phyloP scores from a whole-genome alignment of 345 rosid genomes.

The Citrus medica region DNA sequence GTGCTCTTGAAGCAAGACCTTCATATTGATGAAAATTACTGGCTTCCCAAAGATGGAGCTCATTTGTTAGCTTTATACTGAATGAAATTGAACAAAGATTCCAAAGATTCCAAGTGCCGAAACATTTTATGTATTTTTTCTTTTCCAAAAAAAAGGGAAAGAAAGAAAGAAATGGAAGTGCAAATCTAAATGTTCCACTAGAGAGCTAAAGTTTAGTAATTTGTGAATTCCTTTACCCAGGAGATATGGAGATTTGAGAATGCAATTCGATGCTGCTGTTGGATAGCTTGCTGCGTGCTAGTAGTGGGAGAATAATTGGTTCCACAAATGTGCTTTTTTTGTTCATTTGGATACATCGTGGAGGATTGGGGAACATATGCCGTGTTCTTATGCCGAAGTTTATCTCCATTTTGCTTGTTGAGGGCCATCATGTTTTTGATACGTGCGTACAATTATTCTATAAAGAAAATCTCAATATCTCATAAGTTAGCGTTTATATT shows the following conservation, averaged over 20 bases:
- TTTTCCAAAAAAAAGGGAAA: no score
- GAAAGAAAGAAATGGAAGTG: neutral
- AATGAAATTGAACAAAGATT: neutral
- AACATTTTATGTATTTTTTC: no score
- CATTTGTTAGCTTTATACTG: neutral
- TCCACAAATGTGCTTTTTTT: conserved; percentile 4
- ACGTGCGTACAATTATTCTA: no score
- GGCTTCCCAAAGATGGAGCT: neutral
- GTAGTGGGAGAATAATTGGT: conserved; percentile 8
- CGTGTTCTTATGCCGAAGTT: neutral
- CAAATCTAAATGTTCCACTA: neutral
- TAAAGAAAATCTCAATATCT: no score
- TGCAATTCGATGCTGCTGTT: neutral
- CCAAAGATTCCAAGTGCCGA: neutral
- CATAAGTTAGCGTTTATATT: no score
- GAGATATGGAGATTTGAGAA: neutral
- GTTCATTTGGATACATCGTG: neutral
- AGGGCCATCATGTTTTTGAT: neutral
- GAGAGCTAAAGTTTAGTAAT: neutral
- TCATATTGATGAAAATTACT: neutral
- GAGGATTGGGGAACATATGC: neutral
- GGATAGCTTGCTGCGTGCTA: neutral
- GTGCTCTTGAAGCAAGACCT: neutral
- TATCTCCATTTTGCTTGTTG: neutral
- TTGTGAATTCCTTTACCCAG: neutral